Conservation (phyloP, 1,284 basidiomycete species). For the Leccinum cinnamomeum region DNA sequence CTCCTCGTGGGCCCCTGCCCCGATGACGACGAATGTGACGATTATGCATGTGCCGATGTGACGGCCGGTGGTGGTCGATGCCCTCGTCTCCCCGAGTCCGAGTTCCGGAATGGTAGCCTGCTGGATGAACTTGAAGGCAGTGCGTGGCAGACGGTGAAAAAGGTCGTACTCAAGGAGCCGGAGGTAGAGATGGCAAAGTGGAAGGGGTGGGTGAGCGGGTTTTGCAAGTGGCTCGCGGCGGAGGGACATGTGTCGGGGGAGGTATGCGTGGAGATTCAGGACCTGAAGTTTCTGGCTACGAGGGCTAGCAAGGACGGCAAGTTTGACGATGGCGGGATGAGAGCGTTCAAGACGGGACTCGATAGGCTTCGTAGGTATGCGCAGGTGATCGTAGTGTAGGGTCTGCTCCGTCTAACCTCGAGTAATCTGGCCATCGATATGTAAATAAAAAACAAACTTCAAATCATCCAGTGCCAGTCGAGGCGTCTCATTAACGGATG, state of each 20-base stretch:
- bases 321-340: not conserved
- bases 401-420: not conserved
- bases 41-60: not conserved
- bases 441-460: not conserved
- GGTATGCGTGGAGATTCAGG: conserved; percentile 16
- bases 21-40: not conserved
- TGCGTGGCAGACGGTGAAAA: conserved; percentile 16
- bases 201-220: conserved; percentile 20
- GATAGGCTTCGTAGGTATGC: conserved; percentile 18
- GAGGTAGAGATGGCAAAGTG: conserved; percentile 14
- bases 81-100: not conserved
- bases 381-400: conserved; percentile 9
- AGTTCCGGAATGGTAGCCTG: not conserved
- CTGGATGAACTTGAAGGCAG: conserved; percentile 8
- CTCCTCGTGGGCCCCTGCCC: not conserved
- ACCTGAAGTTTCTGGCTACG: not conserved
- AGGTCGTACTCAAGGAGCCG: conserved; percentile 18
- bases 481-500: not conserved
- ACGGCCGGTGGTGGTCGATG: not conserved
- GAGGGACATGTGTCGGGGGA: conserved; percentile 8
- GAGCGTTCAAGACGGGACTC: conserved; percentile 10
- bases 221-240: conserved; percentile 23
- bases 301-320: not conserved
- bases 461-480: no score
- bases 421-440: not conserved